phyloP scores from a whole-genome alignment of 75 land plant species.

The Selaginella moellendorffii region DNA sequence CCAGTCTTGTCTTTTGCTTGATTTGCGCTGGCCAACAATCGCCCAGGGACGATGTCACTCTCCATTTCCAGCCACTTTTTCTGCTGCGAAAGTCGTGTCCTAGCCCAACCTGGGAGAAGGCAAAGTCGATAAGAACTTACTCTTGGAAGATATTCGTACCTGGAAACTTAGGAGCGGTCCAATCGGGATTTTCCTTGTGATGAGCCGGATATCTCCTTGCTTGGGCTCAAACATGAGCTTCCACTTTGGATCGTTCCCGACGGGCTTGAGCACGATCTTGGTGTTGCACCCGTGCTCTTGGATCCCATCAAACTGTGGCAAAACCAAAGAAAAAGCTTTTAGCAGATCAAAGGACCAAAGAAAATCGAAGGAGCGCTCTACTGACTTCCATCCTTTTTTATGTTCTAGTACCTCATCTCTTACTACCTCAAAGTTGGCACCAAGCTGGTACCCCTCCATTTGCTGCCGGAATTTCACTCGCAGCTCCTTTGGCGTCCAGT shows the following conservation, averaged over 20 bases:
- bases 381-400: background rate
- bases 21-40: slow-evolving; percentile 69
- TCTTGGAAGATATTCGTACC: slow-evolving; percentile 36
- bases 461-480: slow-evolving; percentile 66
- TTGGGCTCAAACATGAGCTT: slow-evolving; percentile 72
- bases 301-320: slow-evolving; percentile 48
- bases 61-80: slow-evolving; percentile 92
- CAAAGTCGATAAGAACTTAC: background rate
- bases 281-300: slow-evolving; percentile 40
- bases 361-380: background rate
- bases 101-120: slow-evolving; percentile 51
- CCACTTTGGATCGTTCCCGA: slow-evolving; percentile 43
- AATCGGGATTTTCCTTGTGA: slow-evolving; percentile 76
- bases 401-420: background rate
- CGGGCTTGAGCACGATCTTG: slow-evolving; percentile 70
- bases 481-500: slow-evolving; percentile 59
- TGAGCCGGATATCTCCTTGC: slow-evolving; percentile 51
- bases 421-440: slow-evolving; percentile 68
- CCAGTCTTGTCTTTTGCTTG: slow-evolving; percentile 54
- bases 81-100: slow-evolving; percentile 71
- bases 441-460: slow-evolving; percentile 53
- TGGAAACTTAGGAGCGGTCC: slow-evolving; percentile 66
- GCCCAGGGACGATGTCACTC: slow-evolving; percentile 68
- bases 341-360: background rate
- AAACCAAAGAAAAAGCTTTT: background rate